Evolutionary conservation across 2,329 filamentous ascomycete species (phyloP).

Genomic region (Rutstroemia sp.): DNA sequence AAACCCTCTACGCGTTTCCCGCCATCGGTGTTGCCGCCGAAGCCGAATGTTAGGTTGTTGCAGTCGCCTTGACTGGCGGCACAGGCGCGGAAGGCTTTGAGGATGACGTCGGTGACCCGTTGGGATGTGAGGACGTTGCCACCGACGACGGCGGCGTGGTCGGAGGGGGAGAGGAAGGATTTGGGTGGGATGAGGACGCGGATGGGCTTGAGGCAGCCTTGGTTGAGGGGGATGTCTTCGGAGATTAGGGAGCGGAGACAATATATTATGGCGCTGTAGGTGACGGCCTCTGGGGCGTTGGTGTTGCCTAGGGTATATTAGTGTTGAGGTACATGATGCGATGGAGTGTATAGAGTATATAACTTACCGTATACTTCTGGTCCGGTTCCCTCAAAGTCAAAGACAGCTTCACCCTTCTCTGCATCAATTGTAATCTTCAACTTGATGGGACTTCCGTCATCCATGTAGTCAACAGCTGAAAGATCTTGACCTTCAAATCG

Average conservation of each 20-base stretch:
- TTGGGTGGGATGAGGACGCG: constrained; percentile 64
- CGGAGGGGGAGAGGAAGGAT: constrained; percentile 67
- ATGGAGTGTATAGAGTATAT: neutral
- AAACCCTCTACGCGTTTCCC: constrained; percentile 64
- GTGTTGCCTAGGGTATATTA: constrained; percentile 47
- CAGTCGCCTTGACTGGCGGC: constrained; percentile 74
- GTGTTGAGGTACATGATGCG: neutral
- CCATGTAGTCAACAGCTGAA: constrained; percentile 74
- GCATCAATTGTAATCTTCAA: constrained; percentile 70
- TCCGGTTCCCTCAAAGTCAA: constrained; percentile 72
- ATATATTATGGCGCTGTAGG: constrained; percentile 80
- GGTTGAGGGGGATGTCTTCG: constrained; percentile 78
- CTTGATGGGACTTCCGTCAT: constrained; percentile 72
- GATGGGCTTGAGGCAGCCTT: constrained; percentile 74
- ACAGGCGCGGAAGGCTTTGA: constrained; percentile 72
- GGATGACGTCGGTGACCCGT: constrained; percentile 74
- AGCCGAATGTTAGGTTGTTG: constrained; percentile 81
- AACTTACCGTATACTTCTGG: constrained; percentile 63
- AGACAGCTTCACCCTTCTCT: constrained; percentile 66
- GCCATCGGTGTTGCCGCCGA: constrained; percentile 57
- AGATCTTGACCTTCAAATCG: constrained; percentile 65
- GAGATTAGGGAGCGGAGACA: constrained; percentile 73
- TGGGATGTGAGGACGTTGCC: constrained; percentile 78
- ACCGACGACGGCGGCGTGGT: constrained; percentile 72
- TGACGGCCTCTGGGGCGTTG: constrained; percentile 76